phyloP scores from a whole-genome alignment of 306 rosid species.

The Arachis hypogaea region DNA sequence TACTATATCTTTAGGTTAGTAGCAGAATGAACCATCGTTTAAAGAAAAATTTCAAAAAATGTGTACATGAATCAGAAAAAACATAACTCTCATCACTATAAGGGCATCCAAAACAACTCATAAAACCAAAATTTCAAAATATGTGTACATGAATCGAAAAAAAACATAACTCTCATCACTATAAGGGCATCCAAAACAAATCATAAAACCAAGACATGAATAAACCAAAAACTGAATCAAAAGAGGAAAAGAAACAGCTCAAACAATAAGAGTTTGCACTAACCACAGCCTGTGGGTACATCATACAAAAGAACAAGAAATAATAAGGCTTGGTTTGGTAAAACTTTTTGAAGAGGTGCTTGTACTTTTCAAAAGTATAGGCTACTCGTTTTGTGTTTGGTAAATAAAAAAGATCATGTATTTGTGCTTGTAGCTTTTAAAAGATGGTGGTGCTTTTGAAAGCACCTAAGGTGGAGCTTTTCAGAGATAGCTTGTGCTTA shows the following conservation, averaged over 20 bases:
- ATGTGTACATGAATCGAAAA: slow-evolving; percentile 21
- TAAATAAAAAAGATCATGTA: too few relatives aligned
- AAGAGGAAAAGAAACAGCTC: slow-evolving; percentile 15
- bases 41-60: background rate
- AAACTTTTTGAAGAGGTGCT: too few relatives aligned
- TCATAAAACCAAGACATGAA: background rate
- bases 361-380: too few relatives aligned
- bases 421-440: too few relatives aligned
- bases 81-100: slow-evolving; percentile 17
- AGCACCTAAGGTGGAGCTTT: too few relatives aligned
- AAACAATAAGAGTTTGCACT: slow-evolving; percentile 6
- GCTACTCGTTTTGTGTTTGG: too few relatives aligned
- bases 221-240: slow-evolving; percentile 30
- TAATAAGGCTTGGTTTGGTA: too few relatives aligned
- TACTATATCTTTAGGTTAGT: background rate
- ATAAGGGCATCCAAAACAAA: slow-evolving; percentile 7
- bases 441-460: too few relatives aligned
- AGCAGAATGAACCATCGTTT: background rate
- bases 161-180: slow-evolving; percentile 19
- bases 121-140: background rate
- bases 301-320: slow-evolving; percentile 17
- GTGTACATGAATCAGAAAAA: slow-evolving; percentile 20
- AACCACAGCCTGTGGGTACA: slow-evolving; percentile 6
- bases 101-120: background rate
- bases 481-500: too few relatives aligned